Conservation (phyloP, 169 alveolate species). For the Plasmodium gallinaceum region DNA sequence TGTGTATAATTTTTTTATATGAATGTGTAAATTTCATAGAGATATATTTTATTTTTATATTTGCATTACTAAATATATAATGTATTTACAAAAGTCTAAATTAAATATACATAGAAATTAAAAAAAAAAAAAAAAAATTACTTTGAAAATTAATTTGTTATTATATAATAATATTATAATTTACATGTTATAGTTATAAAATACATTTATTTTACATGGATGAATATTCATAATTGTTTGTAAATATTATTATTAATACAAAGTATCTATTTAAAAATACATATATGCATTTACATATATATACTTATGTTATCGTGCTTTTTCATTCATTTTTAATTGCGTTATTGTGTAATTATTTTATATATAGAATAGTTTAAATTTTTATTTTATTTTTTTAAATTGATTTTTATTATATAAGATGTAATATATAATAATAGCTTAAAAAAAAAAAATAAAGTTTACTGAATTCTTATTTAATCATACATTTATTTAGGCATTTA, state of each 20-base stretch:
- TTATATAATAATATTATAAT: constrained; percentile 5
- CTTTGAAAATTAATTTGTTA: constrained; percentile 22
- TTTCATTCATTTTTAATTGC: background rate
- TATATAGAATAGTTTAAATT: background rate
- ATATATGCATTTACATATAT: background rate
- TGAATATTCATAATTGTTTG: constrained; percentile 57
- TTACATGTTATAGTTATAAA: constrained; percentile 21
- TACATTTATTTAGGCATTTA: no score
- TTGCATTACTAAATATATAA: no score
- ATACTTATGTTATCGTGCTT: background rate
- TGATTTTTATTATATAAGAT: background rate
- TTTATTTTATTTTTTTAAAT: constrained; percentile 8
- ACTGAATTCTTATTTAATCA: no score
- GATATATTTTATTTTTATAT: background rate
- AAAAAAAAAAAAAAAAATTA: constrained; percentile 6
- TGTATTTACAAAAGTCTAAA: background rate
- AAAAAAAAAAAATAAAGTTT: no score
- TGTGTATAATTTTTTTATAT: no score
- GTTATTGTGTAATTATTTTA: background rate
- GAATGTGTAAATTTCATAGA: no score
- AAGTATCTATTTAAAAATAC: background rate
- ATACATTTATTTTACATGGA: background rate
- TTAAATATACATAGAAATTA: constrained; percentile 13
- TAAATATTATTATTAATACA: constrained; percentile 22
- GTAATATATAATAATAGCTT: constrained; percentile 7